Evolutionary conservation across 306 rosid species (phyloP).

Genomic region (Quercus aquifolioides): DNA sequence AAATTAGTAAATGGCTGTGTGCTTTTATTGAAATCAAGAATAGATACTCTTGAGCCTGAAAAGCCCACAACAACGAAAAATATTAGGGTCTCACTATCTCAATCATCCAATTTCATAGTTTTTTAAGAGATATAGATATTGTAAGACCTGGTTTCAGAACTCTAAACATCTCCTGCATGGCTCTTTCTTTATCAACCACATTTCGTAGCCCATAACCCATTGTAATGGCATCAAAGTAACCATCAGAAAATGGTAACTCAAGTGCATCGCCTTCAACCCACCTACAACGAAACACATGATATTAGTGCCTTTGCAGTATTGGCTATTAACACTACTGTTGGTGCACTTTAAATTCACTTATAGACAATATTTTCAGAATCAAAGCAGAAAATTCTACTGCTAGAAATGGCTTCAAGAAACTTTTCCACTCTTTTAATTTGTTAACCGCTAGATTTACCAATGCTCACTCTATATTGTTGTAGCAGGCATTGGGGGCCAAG

Average conservation of each 20-base stretch:
- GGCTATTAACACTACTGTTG: not conserved
- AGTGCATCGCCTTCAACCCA: constrained; percentile 98
- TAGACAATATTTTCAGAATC: not conserved
- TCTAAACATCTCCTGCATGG: constrained; percentile 68
- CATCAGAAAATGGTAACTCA: constrained; percentile 72
- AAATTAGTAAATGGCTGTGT: constrained; percentile 42
- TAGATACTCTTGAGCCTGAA: constrained; percentile 64
- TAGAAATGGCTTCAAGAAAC: not conserved
- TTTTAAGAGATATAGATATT: constrained; percentile 4
- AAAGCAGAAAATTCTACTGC: not conserved
- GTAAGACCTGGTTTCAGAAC: constrained; percentile 68
- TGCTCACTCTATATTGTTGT: constrained; percentile 75
- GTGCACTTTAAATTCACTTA: not conserved
- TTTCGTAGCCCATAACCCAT: constrained; percentile 93
- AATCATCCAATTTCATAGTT: not conserved
- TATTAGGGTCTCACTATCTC: constrained; percentile 1
- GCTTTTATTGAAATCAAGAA: constrained; percentile 86
- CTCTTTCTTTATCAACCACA: constrained; percentile 64
- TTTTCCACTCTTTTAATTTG: not conserved
- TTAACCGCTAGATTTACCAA: constrained; percentile 39
- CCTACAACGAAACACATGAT: constrained; percentile 36
- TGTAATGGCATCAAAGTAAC: constrained; percentile 75
- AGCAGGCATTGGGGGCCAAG: constrained; percentile 34
- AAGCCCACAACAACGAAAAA: constrained; percentile 9
- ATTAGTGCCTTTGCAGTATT: constrained; percentile 13